Evolutionary conservation across 805 yeast genomes (phyloP), one percentile per base, ranked within the genome.

Genomic region (Hanseniaspora hatyaiensis): DNA sequence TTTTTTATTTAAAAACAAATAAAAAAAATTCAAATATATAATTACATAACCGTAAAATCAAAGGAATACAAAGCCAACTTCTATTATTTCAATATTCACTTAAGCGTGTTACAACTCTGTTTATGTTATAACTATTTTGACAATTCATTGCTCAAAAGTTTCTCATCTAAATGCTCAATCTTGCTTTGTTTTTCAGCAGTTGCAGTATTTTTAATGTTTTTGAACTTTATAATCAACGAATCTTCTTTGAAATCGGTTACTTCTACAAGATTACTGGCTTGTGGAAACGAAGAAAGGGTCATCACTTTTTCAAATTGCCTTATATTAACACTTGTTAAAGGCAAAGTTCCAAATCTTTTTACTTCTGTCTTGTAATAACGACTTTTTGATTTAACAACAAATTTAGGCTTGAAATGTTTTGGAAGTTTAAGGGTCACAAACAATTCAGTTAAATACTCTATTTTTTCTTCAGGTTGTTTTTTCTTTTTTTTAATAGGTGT

Each of bases 321-420:
- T n/a, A 48, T 41, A 19, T 41, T 48, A 3, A 48, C 47, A 36
- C 36, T 42, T 2, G 51, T 31, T 16, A 41, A 36, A 5, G 51
- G 47, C 6, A 48, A 15, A 9, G 33, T 22, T 18, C 51, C 51
- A 24, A 40, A 42, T 28, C 41, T 41, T 12, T 19, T 30, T n/a
- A 41, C 12, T 13, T 36, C 23, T 6, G 51, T 29, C 18, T 34
- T 48, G 16, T 45, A 45, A 31, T 38, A 40, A n/a, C 40, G 19
- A 18, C 23, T 30, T 33, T 26, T 32, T 20, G 38, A 37, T 19
- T 37, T 37, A 20, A 37, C 40, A 11, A 37, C 22, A 15, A 37
- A 37, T 15, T 26, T 37, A 3, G 40, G 40, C 18, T 26, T 37
- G 32, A 37, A 37, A 5, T 28, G 30, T 11, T 5, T 13, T 24